Conservation (phyloP, 2,329 filamentous ascomycete species). For the Exophiala calicioides region DNA sequence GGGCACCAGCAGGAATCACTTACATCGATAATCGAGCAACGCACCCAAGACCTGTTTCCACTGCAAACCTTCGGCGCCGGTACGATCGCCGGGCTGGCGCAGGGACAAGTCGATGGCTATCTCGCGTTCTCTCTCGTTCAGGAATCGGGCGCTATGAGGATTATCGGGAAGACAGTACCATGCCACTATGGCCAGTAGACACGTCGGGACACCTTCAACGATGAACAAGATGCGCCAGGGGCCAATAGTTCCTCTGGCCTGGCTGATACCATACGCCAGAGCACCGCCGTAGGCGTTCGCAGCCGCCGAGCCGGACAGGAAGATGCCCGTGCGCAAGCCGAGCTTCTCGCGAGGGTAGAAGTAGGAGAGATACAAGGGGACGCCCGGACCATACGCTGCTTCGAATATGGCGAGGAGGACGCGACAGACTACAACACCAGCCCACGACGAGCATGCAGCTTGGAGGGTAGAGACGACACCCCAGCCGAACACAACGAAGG, state of each 20-base stretch:
- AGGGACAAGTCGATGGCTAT: conserved; percentile 30
- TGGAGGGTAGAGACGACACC: conserved; percentile 33
- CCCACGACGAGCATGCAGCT: conserved; percentile 30
- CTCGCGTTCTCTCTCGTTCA: conserved; percentile 44
- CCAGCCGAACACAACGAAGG: conserved; percentile 32
- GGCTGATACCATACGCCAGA: conserved; percentile 56
- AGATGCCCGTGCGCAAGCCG: conserved; percentile 58
- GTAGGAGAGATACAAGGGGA: conserved; percentile 56
- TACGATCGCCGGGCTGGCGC: conserved; percentile 31
- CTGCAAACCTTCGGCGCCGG: conserved; percentile 38
- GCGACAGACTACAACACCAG: conserved; percentile 35
- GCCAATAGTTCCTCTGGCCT: conserved; percentile 56
- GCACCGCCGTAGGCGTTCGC: conserved; percentile 44
- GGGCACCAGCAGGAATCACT: conserved; percentile 37
- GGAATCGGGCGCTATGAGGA: conserved; percentile 45
- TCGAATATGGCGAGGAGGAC: conserved; percentile 44
- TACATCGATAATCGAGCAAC: conserved; percentile 49
- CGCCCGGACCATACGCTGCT: conserved; percentile 43
- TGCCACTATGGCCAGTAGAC: conserved; percentile 56
- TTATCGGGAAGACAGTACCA: conserved; percentile 54
- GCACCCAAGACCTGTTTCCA: conserved; percentile 50
- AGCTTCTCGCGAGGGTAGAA: conserved; percentile 62
- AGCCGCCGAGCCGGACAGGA: conserved; percentile 43
- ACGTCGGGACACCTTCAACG: conserved; percentile 64
- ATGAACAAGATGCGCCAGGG: conserved; percentile 68